Conservation (phyloP, 1,139 yeast genomes). For the Spathaspora jeffriesii region DNA sequence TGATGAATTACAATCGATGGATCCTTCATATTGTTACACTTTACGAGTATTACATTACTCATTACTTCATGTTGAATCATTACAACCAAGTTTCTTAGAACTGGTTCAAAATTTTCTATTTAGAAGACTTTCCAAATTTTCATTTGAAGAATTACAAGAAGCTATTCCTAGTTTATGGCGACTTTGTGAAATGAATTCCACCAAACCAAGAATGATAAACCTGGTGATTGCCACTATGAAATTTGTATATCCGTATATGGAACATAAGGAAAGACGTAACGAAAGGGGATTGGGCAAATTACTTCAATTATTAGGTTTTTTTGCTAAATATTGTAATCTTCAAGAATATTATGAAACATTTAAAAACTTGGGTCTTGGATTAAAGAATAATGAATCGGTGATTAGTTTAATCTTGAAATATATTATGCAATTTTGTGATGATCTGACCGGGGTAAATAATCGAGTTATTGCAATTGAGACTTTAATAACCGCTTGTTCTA, state of each 20-base stretch:
- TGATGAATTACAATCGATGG: conserved; percentile 41
- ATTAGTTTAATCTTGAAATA: conserved; percentile 57
- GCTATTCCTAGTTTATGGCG: conserved; percentile 72
- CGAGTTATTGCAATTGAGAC: conserved; percentile 57
- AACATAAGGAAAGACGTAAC: conserved; percentile 18
- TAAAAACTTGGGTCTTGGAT: conserved; percentile 34
- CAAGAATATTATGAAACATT: conserved; percentile 47
- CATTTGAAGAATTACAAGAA: conserved; percentile 57
- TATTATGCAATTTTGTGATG: conserved; percentile 51
- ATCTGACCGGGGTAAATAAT: conserved; percentile 21
- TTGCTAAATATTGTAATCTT: conserved; percentile 68
- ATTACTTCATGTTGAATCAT: conserved; percentile 40
- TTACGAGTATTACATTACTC: conserved; percentile 55
- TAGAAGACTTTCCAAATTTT: conserved; percentile 57
- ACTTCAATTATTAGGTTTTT: conserved; percentile 62
- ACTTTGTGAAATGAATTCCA: conserved; percentile 46
- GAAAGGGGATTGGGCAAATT: conserved; percentile 58
- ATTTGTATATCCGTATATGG: conserved; percentile 45
- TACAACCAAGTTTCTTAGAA: conserved; percentile 51
- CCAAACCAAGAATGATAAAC: conserved; percentile 50
- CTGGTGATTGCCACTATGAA: conserved; percentile 63
- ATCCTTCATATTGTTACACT: conserved; percentile 37
- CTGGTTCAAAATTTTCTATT: conserved; percentile 56
- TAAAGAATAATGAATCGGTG: conserved; percentile 54
- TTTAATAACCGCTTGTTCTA: conserved; percentile 55